These are phyloP conservation scores for Penicillium palitans DNA, from an alignment of 2,329 filamentous ascomycete species.

Conservation along the genomic window DNA sequence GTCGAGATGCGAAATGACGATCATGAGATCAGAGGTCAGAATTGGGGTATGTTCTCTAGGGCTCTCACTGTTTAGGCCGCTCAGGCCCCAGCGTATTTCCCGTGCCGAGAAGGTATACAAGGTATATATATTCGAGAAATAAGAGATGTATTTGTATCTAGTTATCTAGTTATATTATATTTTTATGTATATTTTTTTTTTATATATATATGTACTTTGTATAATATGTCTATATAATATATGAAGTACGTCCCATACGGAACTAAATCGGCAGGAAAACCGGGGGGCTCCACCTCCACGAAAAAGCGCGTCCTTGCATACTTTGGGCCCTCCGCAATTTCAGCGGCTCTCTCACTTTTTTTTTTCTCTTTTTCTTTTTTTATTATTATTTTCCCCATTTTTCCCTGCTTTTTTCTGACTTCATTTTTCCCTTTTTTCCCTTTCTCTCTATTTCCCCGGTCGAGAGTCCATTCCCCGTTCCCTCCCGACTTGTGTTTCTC, in stretches of 20 bases:
- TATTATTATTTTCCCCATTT: conserved; percentile 6
- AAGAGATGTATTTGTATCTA: background rate
- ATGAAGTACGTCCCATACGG: too few species aligned
- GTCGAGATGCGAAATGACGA: conserved; percentile 12
- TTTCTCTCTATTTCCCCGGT: conserved; percentile 12
- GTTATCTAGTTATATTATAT: background rate
- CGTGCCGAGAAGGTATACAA: background rate
- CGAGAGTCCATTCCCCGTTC: conserved; percentile 20
- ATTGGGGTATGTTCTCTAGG: background rate
- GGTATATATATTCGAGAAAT: too few species aligned
- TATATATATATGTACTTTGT: background rate
- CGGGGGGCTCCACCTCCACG: conserved; percentile 24
- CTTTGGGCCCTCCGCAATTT: conserved; percentile 27
- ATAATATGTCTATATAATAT: background rate
- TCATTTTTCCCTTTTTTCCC: conserved; percentile 14
- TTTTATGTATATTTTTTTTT: background rate
- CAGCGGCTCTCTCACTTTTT: conserved; percentile 20
- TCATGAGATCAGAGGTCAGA: conserved; percentile 11
- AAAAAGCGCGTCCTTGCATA: conserved; percentile 28
- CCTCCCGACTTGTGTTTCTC: conserved; percentile 24
- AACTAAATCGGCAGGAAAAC: conserved; percentile 18
- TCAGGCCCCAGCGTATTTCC: background rate
- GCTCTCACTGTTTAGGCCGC: background rate
- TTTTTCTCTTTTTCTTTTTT: conserved; percentile 16
- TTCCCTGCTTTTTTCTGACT: background rate